These are phyloP conservation scores for Penstemon newberryi DNA, from an alignment of 257 asterid species.

Conservation along the genomic window DNA sequence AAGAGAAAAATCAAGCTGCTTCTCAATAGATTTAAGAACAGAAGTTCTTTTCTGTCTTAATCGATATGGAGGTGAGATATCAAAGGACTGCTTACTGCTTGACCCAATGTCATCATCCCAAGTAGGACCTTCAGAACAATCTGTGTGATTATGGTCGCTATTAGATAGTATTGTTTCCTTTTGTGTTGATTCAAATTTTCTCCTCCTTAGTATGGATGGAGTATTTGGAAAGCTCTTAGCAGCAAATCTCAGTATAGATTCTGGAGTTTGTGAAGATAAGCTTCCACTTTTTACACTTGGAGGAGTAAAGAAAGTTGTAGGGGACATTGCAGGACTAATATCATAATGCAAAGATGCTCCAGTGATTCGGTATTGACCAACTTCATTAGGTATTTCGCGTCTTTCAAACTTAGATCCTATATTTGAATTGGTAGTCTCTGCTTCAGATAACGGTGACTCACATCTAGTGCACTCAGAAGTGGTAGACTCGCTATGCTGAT, in stretches of 20 bases:
- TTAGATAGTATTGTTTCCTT: slow-evolving; percentile 37
- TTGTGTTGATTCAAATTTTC: slow-evolving; percentile 44
- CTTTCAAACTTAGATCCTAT: slow-evolving; percentile 36
- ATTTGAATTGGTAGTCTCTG: slow-evolving; percentile 37
- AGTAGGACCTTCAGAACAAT: slow-evolving; percentile 37
- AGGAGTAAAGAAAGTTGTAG: slow-evolving; percentile 57
- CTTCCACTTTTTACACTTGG: slow-evolving; percentile 54
- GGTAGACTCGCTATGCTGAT: slow-evolving; percentile 39
- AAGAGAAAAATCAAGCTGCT: slow-evolving; percentile 77
- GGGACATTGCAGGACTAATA: slow-evolving; percentile 43
- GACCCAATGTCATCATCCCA: slow-evolving; percentile 35
- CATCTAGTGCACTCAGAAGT: slow-evolving; percentile 36
- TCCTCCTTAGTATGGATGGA: slow-evolving; percentile 85
- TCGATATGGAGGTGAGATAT: slow-evolving; percentile 89
- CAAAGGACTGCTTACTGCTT: slow-evolving; percentile 46
- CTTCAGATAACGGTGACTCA: slow-evolving; percentile 39
- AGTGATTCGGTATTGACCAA: slow-evolving; percentile 38
- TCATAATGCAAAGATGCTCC: slow-evolving; percentile 40
- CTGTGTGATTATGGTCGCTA: slow-evolving; percentile 32
- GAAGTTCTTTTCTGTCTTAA: slow-evolving; percentile 65
- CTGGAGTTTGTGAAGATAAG: slow-evolving; percentile 60
- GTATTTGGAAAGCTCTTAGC: slow-evolving; percentile 83
- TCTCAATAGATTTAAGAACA: slow-evolving; percentile 76
- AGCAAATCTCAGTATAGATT: slow-evolving; percentile 77
- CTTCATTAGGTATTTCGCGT: slow-evolving; percentile 25